A percentile compares a stretch with the other conserved stretches of the same genome.
Conservation (phyloP, 352 stramenopile species). For the Thraustochytrium striatum region DNA sequence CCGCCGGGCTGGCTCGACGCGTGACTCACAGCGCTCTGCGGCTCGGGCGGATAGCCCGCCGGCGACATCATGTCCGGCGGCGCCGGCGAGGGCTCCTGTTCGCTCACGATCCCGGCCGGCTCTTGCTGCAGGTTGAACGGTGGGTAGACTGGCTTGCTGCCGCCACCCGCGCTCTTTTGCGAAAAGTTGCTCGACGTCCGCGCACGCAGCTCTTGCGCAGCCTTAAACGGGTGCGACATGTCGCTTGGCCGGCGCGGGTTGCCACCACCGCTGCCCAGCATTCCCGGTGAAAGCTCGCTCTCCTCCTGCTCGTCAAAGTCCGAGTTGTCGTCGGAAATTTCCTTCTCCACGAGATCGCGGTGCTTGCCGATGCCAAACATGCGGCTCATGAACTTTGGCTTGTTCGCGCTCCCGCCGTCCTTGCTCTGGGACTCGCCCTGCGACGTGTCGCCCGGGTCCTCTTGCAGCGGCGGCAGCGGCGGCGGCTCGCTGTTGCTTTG, state of each 20-base stretch:
- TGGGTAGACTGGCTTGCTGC: conserved; percentile 12
- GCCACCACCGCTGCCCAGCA: neutral
- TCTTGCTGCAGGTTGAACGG: conserved; percentile 14
- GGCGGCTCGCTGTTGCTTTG: neutral
- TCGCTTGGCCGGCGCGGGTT: neutral
- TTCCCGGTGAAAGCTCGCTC: neutral
- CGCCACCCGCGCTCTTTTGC: neutral
- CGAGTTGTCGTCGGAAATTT: conserved; percentile 43
- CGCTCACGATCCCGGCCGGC: conserved; percentile 9
- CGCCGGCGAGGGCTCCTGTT: neutral
- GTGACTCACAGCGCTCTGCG: no score
- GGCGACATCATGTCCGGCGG: no score
- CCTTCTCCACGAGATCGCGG: conserved; percentile 18
- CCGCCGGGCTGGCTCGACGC: no score
- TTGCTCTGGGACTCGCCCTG: neutral
- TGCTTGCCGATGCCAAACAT: conserved; percentile 31
- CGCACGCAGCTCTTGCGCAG: neutral
- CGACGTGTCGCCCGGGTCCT: neutral
- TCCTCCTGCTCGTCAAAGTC: conserved; percentile 38
- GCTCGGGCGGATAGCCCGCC: no score
- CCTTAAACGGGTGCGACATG: conserved; percentile 46
- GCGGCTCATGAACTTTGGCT: conserved; percentile 11
- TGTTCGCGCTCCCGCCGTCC: neutral
- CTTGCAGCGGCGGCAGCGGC: neutral
- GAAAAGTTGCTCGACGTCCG: conserved; percentile 38